Percentiles rank a stretch among this genome's conserved stretches.
These are phyloP conservation scores for Catunica adiposa DNA, from an alignment of 2,329 filamentous ascomycete genomes.

Conservation along the genomic window DNA sequence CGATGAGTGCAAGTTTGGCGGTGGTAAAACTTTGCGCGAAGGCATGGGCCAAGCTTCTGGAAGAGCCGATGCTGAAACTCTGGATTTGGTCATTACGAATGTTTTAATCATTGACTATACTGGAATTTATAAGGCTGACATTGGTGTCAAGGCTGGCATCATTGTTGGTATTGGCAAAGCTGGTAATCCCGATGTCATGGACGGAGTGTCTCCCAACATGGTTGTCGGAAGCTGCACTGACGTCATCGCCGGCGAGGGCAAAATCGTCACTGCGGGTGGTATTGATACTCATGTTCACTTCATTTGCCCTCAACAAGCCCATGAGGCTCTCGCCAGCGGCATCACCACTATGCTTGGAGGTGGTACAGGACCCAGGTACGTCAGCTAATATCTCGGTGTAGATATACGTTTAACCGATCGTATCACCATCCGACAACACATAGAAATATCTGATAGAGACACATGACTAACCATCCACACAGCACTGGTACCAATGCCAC, in stretches of 20 bases:
- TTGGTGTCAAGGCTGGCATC: constrained; percentile 73
- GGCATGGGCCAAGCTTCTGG: constrained; percentile 90
- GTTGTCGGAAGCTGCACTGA: constrained; percentile 79
- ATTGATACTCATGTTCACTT: constrained; percentile 87
- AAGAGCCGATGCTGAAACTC: constrained; percentile 48
- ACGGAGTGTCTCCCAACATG: constrained; percentile 62
- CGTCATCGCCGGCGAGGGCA: constrained; percentile 76
- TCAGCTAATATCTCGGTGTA: not conserved
- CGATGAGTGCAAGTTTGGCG: constrained; percentile 89
- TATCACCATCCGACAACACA: too few species aligned
- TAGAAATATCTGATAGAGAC: too few species aligned
- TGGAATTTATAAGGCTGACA: constrained; percentile 92
- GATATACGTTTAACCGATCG: too few species aligned
- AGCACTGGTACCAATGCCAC: constrained; percentile 81
- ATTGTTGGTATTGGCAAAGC: constrained; percentile 88
- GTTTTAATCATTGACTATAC: constrained; percentile 80
- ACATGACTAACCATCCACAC: not conserved
- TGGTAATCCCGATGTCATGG: constrained; percentile 95
- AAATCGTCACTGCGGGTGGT: constrained; percentile 80
- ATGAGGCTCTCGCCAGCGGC: constrained; percentile 69
- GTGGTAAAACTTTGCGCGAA: constrained; percentile 82
- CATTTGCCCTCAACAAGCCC: constrained; percentile 82
- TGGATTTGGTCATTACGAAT: constrained; percentile 80
- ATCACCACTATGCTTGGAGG: constrained; percentile 85
- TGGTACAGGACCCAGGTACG: constrained; percentile 72